These are phyloP conservation scores for Lactuca sativa DNA, from an alignment of 129 eudicot species.

Conservation along the genomic window DNA sequence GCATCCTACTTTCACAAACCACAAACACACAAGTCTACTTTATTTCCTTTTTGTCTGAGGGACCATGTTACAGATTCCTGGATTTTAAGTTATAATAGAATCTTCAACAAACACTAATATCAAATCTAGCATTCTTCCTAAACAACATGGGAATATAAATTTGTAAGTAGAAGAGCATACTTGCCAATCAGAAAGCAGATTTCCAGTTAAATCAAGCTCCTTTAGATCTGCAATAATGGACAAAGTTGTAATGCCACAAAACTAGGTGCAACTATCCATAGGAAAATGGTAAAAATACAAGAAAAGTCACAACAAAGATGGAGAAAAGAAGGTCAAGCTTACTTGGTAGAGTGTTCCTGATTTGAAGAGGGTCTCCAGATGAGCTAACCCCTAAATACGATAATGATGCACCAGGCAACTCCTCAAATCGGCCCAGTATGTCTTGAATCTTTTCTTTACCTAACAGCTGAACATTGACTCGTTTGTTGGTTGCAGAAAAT, in stretches of 20 bases:
- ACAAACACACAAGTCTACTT: too few species aligned
- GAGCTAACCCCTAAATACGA: slow-evolving; percentile 83
- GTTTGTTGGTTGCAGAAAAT: slow-evolving; percentile 71
- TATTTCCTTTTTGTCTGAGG: too few species aligned
- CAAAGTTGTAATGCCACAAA: slow-evolving; percentile 4
- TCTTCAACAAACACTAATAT: not conserved
- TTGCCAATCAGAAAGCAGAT: slow-evolving; percentile 79
- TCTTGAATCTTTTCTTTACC: slow-evolving; percentile 89
- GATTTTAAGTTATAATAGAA: slow-evolving; percentile 5
- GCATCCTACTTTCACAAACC: too few species aligned
- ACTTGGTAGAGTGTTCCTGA: slow-evolving; percentile 67
- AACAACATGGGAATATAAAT: not conserved
- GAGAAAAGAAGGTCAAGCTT: slow-evolving; percentile 26
- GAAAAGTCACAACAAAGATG: too few species aligned
- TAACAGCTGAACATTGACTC: slow-evolving; percentile 67
- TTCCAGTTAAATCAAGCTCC: slow-evolving; percentile 98
- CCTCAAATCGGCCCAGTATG: slow-evolving; percentile 71
- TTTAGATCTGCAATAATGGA: slow-evolving; percentile 63
- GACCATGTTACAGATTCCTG: too few species aligned
- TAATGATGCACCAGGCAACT: slow-evolving; percentile 74
- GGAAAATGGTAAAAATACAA: too few species aligned
- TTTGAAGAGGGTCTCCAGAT: slow-evolving; percentile 49
- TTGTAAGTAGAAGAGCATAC: slow-evolving; percentile 41
- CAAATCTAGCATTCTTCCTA: slow-evolving; percentile 1
- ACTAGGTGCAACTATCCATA: not conserved